phyloP scores from a whole-genome alignment of 1,284 basidiomycete species.

The Taiwanofungus camphoratus region DNA sequence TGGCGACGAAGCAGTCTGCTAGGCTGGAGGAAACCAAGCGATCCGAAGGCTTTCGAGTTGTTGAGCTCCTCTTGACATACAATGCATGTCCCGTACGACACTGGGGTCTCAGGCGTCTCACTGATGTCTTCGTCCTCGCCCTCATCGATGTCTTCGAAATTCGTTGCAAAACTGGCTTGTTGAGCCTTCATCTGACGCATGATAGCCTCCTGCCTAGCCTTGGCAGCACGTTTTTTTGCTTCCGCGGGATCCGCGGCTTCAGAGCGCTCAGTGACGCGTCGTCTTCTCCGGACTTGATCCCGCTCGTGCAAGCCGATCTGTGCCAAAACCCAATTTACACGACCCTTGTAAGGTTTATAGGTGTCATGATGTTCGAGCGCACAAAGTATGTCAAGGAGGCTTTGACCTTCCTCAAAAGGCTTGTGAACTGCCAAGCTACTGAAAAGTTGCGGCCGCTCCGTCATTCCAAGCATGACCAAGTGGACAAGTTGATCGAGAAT shows the following conservation, averaged over 20 bases:
- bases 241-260: conserved; percentile 52
- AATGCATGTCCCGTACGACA: conserved; percentile 87
- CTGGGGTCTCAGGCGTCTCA: conserved; percentile 40
- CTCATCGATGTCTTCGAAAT: conserved; percentile 57
- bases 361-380: conserved; percentile 69
- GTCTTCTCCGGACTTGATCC: conserved; percentile 48
- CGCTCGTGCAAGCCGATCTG: conserved; percentile 51
- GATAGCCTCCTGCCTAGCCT: conserved; percentile 82
- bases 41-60: conserved; percentile 73
- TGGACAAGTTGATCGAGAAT: conserved; percentile 88
- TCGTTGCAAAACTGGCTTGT: conserved; percentile 79
- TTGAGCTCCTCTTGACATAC: conserved; percentile 96
- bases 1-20: conserved; percentile 82
- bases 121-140: conserved; percentile 54
- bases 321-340: conserved; percentile 71
- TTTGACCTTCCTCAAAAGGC: conserved; percentile 53
- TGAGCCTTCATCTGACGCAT: conserved; percentile 92
- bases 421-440: conserved; percentile 50
- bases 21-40: conserved; percentile 86
- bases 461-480: conserved; percentile 76
- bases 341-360: conserved; percentile 64
- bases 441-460: conserved; percentile 63
- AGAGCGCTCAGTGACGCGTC: conserved; percentile 36
- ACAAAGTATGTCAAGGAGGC: conserved; percentile 70
- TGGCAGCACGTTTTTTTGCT: conserved; percentile 74